Evolutionary conservation across 305 asterid genomes (phyloP), one percentile per base, ranked within the genome.

Genomic region (Solanum chacoense): DNA sequence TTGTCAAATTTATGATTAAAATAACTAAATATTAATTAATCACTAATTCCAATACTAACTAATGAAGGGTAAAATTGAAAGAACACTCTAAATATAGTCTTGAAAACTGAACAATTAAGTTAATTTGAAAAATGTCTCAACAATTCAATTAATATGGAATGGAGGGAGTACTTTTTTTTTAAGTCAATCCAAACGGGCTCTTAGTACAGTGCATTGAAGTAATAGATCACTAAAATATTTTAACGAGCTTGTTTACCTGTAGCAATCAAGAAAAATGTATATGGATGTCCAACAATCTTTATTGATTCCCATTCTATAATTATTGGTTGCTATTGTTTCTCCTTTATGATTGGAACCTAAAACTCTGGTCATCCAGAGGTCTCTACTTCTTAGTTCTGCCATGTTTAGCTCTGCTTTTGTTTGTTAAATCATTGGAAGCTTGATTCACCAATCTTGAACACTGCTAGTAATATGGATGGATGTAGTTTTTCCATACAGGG

Each of bases 401-500:
- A 81, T 81, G 20, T 81, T 40, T 42, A 80, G 31, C 50, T 35
- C 28, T 80, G 37, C 26, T 28, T 81, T 81, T 42, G 71, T 42
- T 81, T 42, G 85, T 80, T 80, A 42, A 80, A 80, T 42, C 38
- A 42, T 18, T 42, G 85, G 71, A 80, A 42, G 69, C 28, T 81
- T 81, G 40, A 67, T 50, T 42, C 29, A 29, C 40, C 28, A 45
- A 45, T 81, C 86, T 18, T 45, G 72, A 81, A 16, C 86, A 45
- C 71, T 50, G 22, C 55, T 74, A 24, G 89, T 86, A 34, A 89
- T 81, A 76, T 81, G 87, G 89, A 76, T 35, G 84, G 74, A 67
- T 50, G 73, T 90, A 35, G 26, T 84, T 85, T 38, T 84, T 29
- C 88, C 76, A 91, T 80, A 87, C 94, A 94, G 98, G 99, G 99